Evolutionary conservation across 2,329 filamentous ascomycete species (phyloP), one percentile per base, ranked within the genome.

Genomic region (Epichloe aotearoae): DNA sequence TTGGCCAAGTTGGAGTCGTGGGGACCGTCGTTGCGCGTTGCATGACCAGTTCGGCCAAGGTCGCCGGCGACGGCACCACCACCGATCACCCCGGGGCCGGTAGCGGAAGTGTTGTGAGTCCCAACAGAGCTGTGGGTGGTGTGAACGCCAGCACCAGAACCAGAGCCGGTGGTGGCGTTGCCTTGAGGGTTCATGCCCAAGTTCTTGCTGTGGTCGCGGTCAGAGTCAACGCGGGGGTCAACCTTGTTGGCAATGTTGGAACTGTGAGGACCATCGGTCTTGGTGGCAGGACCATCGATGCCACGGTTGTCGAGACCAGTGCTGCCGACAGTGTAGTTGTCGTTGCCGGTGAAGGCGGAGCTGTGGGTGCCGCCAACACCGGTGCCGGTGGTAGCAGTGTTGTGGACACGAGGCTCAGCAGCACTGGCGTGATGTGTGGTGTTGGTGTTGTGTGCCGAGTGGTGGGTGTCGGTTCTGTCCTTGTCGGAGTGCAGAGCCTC

Each of bases 211-310:
- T 66, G 62, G 49, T 73, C 72, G 14, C 73, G 65, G 57, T 80
- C 74, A 4, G 72, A 75, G 59, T 80, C 76, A 48, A 77, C 67
- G n/a, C 74, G 66, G 19, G 76, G 76, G 75, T 80, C 77, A 2
- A 62, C 42, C 58, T 76, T 76, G 68, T 80, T 80, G 20, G 66
- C 56, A 15, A 70, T 10, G 52, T 73, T 67, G 2, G 69, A 71
- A 51, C 57, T 58, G 61, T 79, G 74, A 42, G 75, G 75, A 0
- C 76, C 75, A 2, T 63, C 64, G 7, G 64, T 66, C 40, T 52
- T 56, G 26, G 57, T 53, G 15, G 64, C 62, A 20, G 60, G 58
- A 17, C 61, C 62, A 3, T 54, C 54, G 11, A 49, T 36, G 14
- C 52, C 52, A 19, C 55, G 52, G 47, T 54, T 56, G 41, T 42